Conservation (phyloP, 345 rosid species). For the Arabidopsis thaliana region DNA sequence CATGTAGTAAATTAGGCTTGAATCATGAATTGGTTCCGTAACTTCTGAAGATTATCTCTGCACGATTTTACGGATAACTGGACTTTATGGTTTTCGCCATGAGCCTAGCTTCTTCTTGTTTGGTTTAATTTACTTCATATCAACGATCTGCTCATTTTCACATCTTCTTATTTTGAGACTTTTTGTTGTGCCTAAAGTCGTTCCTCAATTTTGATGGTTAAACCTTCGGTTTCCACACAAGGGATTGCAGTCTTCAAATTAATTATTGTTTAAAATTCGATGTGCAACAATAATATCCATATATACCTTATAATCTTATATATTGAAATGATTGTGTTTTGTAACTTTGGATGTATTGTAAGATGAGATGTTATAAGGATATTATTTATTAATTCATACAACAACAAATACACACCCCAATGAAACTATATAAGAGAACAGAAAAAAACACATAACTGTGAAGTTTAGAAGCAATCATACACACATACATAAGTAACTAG, state of each 20-base stretch:
- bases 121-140: background rate
- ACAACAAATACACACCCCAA: slow-evolving; percentile 30
- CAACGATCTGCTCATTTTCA: background rate
- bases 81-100: background rate
- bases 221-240: slow-evolving; percentile 3
- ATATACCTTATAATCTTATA: background rate
- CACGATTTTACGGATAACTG: background rate
- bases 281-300: background rate
- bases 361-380: background rate
- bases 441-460: background rate
- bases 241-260: background rate
- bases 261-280: background rate
- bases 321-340: background rate
- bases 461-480: slow-evolving; percentile 3
- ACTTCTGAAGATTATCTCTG: background rate
- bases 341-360: background rate
- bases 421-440: slow-evolving; percentile 13
- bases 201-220: background rate
- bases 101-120: background rate
- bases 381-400: slow-evolving; percentile 26
- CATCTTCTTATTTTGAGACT: background rate
- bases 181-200: background rate
- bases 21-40: background rate
- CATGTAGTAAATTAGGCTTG: background rate
- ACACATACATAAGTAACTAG: slow-evolving; percentile 4